A percentile compares a stretch with the other conserved stretches of the same genome.
These are phyloP conservation scores for Ophiostoma ulmi DNA, from an alignment of 2,329 filamentous ascomycete genomes.

Conservation along the genomic window DNA sequence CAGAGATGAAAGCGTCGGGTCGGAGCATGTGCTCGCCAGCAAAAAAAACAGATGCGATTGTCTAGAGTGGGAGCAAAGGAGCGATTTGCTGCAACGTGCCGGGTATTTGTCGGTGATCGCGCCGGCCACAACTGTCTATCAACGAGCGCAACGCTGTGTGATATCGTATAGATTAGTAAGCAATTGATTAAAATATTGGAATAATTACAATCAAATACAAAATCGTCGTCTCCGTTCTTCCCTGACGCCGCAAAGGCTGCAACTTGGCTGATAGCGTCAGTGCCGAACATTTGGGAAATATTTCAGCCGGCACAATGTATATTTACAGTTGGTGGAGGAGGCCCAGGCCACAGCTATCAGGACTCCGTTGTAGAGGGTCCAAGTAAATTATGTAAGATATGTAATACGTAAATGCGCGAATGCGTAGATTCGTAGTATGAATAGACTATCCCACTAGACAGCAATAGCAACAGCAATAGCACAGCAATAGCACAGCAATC, in stretches of 20 bases:
- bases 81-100: no score
- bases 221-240: neutral
- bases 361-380: neutral
- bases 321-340: neutral
- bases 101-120: no score
- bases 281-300: neutral
- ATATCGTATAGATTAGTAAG: neutral
- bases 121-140: neutral
- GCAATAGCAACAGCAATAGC: no score
- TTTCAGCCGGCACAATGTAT: neutral
- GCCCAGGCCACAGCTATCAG: neutral
- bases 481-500: no score
- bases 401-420: neutral
- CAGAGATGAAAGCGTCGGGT: neutral
- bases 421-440: neutral
- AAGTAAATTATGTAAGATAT: neutral
- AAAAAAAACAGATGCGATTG: neutral
- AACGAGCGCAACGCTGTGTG: neutral
- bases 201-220: neutral
- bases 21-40: neutral
- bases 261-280: conserved; percentile 2
- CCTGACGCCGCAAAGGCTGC: neutral
- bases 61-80: neutral
- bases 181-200: neutral
- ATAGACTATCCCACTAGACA: neutral